Evolutionary conservation across 768 basidiomycete genomes (phyloP).

Genomic region (Termitomyces sp.): DNA sequence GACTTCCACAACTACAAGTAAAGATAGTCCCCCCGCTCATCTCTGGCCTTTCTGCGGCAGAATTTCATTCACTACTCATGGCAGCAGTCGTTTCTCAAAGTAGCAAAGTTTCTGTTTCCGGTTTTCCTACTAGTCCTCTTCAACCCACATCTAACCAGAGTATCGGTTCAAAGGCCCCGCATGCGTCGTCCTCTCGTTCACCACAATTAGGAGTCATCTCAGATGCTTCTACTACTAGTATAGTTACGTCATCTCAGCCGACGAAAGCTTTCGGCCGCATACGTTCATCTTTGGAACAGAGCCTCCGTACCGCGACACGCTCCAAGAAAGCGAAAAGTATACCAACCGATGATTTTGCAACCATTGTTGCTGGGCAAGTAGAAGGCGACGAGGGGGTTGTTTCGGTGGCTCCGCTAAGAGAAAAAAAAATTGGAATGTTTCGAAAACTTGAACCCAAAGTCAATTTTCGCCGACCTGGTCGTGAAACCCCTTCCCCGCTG

Average conservation of each 20-base stretch:
- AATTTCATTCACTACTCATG: constrained; percentile 29
- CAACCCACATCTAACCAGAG: constrained; percentile 40
- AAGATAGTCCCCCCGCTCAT: constrained; percentile 6
- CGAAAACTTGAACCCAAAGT: constrained; percentile 45
- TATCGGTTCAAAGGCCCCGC: constrained; percentile 26
- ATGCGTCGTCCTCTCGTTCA: constrained; percentile 38
- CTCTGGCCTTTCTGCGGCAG: neutral
- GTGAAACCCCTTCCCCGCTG: constrained; percentile 34
- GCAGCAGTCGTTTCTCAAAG: constrained; percentile 35
- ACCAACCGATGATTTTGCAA: constrained; percentile 36
- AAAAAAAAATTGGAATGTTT: constrained; percentile 42
- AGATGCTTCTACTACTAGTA: constrained; percentile 16
- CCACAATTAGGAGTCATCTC: constrained; percentile 30
- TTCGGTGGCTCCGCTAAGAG: constrained; percentile 16
- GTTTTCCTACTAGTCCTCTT: constrained; percentile 28
- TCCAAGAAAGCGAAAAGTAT: constrained; percentile 39
- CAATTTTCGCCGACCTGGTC: constrained; percentile 40
- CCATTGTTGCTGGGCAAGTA: constrained; percentile 35
- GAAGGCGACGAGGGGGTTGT: constrained; percentile 37
- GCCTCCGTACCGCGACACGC: constrained; percentile 57
- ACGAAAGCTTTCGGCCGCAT: constrained; percentile 59
- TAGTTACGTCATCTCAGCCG: constrained; percentile 29
- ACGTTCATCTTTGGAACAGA: constrained; percentile 63
- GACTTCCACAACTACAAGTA: neutral
- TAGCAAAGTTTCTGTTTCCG: constrained; percentile 32